A percentile compares a stretch with the other conserved stretches of the same genome.
These are phyloP conservation scores for Solanum sitiens DNA, from an alignment of 257 asterid species.

Conservation along the genomic window DNA sequence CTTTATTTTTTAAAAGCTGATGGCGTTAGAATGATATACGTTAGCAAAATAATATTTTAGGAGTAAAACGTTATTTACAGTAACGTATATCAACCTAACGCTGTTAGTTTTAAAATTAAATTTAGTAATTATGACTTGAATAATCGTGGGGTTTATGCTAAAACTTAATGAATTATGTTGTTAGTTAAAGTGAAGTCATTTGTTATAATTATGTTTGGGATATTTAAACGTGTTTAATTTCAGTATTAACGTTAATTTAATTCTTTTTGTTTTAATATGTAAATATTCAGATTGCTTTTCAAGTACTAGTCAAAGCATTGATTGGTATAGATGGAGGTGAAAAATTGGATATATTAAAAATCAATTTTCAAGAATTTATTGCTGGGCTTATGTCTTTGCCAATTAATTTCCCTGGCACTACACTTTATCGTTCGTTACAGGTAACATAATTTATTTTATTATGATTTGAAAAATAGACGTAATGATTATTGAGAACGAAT, in stretches of 20 bases:
- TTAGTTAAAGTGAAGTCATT: slow-evolving; percentile 14
- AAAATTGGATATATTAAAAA: slow-evolving; percentile 58
- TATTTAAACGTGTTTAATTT: neutral
- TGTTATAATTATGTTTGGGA: slow-evolving; percentile 32
- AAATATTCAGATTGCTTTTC: slow-evolving; percentile 59
- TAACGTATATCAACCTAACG: too few relatives aligned
- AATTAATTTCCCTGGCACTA: slow-evolving; percentile 70
- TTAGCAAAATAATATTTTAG: too few relatives aligned
- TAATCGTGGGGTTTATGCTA: slow-evolving; percentile 24
- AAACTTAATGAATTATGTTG: slow-evolving; percentile 30
- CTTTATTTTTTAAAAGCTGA: too few relatives aligned
- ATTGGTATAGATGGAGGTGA: slow-evolving; percentile 61
- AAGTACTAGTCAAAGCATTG: slow-evolving; percentile 73
- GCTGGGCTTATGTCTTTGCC: slow-evolving; percentile 92
- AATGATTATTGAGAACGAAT: neutral
- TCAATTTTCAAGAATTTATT: slow-evolving; percentile 80
- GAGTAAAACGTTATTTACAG: too few relatives aligned
- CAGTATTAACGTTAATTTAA: neutral
- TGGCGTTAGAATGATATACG: too few relatives aligned
- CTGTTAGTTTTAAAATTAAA: too few relatives aligned
- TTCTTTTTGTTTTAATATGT: neutral
- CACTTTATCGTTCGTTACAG: slow-evolving; percentile 73
- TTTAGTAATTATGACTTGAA: slow-evolving; percentile 1
- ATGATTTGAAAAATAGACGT: neutral
- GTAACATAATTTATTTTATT: slow-evolving; percentile 7